Conservation (phyloP, 768 basidiomycete genomes). For the Tricholoma sp. region DNA sequence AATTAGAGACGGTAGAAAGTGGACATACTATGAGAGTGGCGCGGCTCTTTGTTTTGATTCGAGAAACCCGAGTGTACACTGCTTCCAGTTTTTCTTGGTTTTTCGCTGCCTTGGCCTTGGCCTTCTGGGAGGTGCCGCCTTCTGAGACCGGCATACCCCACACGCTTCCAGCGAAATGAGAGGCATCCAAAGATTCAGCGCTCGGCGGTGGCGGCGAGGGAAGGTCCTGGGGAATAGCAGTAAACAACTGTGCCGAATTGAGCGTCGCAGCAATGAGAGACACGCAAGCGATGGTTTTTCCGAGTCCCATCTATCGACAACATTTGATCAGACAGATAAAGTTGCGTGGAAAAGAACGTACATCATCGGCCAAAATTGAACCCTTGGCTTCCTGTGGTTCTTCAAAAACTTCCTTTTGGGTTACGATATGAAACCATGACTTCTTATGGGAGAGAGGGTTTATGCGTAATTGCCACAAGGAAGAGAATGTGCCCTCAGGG, state of each 20-base stretch:
- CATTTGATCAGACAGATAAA: slow-evolving; percentile 3
- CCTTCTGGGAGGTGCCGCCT: slow-evolving; percentile 37
- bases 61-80: slow-evolving; percentile 61
- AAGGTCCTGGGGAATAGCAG: slow-evolving; percentile 45
- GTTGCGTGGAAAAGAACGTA: slow-evolving; percentile 34
- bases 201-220: slow-evolving; percentile 30
- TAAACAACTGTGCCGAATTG: slow-evolving; percentile 61
- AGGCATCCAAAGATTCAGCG: slow-evolving; percentile 29
- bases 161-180: slow-evolving; percentile 73
- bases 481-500: slow-evolving; percentile 57
- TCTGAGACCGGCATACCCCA: slow-evolving; percentile 75
- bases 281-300: slow-evolving; percentile 95
- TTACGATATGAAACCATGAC: slow-evolving; percentile 81
- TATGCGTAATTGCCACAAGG: slow-evolving; percentile 61
- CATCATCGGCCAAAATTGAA: slow-evolving; percentile 94
- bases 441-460: slow-evolving; percentile 41
- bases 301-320: slow-evolving; percentile 83
- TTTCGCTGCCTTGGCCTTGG: slow-evolving; percentile 62
- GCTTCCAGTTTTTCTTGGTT: slow-evolving; percentile 69
- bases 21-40: slow-evolving; percentile 97
- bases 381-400: slow-evolving; percentile 76
- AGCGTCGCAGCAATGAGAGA: slow-evolving; percentile 90
- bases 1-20: slow-evolving; percentile 93
- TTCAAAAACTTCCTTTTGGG: slow-evolving; percentile 65
- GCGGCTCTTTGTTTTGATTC: slow-evolving; percentile 78